phyloP scores from a whole-genome alignment of 176 grass and related monocot species.

The Zea luxurians region DNA sequence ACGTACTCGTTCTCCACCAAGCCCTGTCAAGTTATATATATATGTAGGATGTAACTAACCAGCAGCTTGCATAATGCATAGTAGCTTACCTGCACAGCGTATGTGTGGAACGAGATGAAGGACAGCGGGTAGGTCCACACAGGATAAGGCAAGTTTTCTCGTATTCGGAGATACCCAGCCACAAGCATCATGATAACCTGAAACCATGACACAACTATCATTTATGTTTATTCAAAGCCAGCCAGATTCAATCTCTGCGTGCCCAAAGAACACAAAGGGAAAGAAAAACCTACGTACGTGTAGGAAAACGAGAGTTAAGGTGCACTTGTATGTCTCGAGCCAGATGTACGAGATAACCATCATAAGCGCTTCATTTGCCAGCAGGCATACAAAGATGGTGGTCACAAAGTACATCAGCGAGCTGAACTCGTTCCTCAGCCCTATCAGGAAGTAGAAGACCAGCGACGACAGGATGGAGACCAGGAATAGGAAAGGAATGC shows the following conservation, averaged over 20 bases:
- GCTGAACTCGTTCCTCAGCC: slow-evolving; percentile 82
- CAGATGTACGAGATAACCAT: slow-evolving; percentile 71
- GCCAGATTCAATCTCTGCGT: not conserved
- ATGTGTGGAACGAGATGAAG: slow-evolving; percentile 76
- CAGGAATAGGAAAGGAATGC: slow-evolving; percentile 88
- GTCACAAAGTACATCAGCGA: slow-evolving; percentile 85
- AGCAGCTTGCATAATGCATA: not conserved
- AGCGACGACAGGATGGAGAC: slow-evolving; percentile 71
- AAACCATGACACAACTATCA: not conserved
- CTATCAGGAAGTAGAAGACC: slow-evolving; percentile 86
- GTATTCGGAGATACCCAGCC: slow-evolving; percentile 80
- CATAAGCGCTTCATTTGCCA: slow-evolving; percentile 91
- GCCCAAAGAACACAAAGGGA: not conserved
- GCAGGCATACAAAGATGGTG: slow-evolving; percentile 74
- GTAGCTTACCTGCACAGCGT: slow-evolving; percentile 60
- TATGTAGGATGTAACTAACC: not conserved
- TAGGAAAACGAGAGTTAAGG: slow-evolving; percentile 62
- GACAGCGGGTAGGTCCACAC: slow-evolving; percentile 82
- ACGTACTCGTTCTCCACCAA: slow-evolving; percentile 93
- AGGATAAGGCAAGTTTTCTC: slow-evolving; percentile 51
- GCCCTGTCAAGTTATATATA: slow-evolving; percentile 45
- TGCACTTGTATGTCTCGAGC: slow-evolving; percentile 78
- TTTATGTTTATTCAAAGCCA: not conserved
- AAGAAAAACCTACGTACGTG: slow-evolving; percentile 73
- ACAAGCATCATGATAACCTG: slow-evolving; percentile 91